Conservation (phyloP, 1,284 basidiomycete species). For the Rhodotorula sp. region DNA sequence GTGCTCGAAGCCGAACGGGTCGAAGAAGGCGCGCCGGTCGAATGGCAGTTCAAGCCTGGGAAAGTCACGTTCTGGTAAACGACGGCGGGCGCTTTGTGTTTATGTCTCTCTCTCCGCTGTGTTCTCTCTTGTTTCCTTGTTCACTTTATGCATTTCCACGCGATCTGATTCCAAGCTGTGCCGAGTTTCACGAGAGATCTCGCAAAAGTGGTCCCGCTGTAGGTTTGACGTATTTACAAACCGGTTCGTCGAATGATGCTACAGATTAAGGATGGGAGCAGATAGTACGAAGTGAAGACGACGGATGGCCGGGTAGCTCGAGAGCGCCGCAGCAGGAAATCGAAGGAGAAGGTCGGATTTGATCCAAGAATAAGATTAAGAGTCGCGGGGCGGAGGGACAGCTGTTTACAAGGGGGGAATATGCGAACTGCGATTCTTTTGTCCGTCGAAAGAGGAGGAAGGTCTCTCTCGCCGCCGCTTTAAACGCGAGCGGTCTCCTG, state of each 20-base stretch:
- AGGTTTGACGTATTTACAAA: not conserved
- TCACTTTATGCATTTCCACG: no score
- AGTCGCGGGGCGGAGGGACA: not conserved
- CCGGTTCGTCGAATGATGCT: not conserved
- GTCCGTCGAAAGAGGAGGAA: not conserved
- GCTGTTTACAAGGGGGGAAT: not conserved
- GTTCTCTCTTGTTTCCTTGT: not conserved
- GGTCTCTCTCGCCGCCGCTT: not conserved
- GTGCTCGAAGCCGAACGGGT: slow-evolving; percentile 4
- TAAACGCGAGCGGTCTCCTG: not conserved
- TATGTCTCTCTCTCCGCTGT: not conserved
- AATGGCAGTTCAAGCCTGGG: slow-evolving; percentile 1
- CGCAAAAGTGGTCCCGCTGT: no score
- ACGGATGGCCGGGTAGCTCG: no score
- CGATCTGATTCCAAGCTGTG: no score
- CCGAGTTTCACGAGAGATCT: no score
- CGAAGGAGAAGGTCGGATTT: not conserved
- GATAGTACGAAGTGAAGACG: no score
- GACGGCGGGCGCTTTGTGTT: not conserved
- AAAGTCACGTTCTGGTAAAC: slow-evolving; percentile 4
- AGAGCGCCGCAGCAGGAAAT: not conserved
- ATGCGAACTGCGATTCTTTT: not conserved
- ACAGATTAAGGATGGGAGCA: not conserved
- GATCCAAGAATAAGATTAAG: not conserved
- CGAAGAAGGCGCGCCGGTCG: not conserved